Percentiles rank a stretch among this genome's conserved stretches.
phyloP scores from a whole-genome alignment of 2,329 filamentous ascomycete genomes.

The Epichloe sibirici region DNA sequence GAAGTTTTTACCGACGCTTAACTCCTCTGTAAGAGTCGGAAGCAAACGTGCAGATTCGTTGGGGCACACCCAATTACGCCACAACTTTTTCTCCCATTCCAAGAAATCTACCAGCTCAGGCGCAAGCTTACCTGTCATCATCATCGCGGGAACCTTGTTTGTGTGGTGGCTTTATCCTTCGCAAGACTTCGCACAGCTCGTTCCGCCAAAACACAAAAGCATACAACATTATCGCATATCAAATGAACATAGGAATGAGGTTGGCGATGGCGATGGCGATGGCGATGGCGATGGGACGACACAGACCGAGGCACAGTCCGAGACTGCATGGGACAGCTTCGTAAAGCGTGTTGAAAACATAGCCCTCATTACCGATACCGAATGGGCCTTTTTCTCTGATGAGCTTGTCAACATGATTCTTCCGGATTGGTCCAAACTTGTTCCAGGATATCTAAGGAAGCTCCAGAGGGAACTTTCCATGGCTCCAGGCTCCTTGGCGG shows the following conservation, averaged over 20 bases:
- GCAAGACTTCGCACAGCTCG: conserved; percentile 28
- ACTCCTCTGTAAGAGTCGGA: background rate
- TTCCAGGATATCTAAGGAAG: conserved; percentile 70
- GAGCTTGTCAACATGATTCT: conserved; percentile 59
- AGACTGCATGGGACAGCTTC: conserved; percentile 37
- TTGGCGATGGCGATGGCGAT: conserved; percentile 8
- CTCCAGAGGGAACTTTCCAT: conserved; percentile 80
- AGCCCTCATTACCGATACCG: conserved; percentile 38
- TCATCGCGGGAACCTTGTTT: conserved; percentile 25
- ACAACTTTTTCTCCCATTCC: conserved; percentile 2
- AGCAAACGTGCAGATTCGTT: background rate
- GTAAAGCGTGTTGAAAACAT: conserved; percentile 38
- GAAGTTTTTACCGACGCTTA: conserved; percentile 6
- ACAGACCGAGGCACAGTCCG: conserved; percentile 13
- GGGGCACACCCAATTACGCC: background rate
- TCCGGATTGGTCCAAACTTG: conserved; percentile 66
- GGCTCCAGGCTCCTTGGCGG: conserved; percentile 75
- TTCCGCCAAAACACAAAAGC: conserved; percentile 6
- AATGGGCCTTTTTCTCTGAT: conserved; percentile 43
- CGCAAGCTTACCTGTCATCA: conserved; percentile 18
- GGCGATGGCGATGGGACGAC: conserved; percentile 10
- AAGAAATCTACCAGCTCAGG: background rate
- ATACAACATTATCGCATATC: background rate
- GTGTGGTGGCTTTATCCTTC: conserved; percentile 32
- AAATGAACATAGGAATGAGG: background rate